These are phyloP conservation scores for Colletotrichum magnum DNA, from an alignment of 2,329 filamentous ascomycete species.

Conservation along the genomic window DNA sequence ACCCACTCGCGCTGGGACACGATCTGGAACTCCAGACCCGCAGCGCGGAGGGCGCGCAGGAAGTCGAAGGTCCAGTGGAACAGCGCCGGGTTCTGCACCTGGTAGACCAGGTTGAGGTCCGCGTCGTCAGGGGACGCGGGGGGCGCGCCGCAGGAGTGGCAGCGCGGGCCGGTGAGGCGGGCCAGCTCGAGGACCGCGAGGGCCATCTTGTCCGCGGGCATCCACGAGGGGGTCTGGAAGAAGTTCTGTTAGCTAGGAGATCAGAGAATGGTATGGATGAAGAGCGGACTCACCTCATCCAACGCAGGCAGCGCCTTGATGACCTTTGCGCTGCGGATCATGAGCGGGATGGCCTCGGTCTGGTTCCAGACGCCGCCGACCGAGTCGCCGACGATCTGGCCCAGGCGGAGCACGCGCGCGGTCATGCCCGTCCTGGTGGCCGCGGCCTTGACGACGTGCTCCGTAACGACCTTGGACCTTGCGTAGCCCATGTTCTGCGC, in stretches of 20 bases:
- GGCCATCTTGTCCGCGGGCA: constrained; percentile 56
- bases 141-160: constrained; percentile 49
- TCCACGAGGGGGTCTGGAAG: constrained; percentile 50
- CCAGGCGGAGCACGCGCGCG: constrained; percentile 55
- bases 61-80: constrained; percentile 68
- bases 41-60: constrained; percentile 62
- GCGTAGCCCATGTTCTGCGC: constrained; percentile 67
- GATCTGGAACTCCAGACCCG: constrained; percentile 60
- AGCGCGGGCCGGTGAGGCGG: constrained; percentile 43
- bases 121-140: constrained; percentile 27
- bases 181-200: constrained; percentile 51
- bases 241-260: background rate
- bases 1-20: constrained; percentile 63
- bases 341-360: constrained; percentile 64
- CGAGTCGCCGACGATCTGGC: constrained; percentile 64
- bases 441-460: constrained; percentile 57
- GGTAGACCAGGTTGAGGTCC: constrained; percentile 56
- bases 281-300: constrained; percentile 47
- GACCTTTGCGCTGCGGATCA: constrained; percentile 61
- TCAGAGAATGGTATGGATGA: too few species aligned
- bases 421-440: constrained; percentile 48
- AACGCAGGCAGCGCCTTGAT: constrained; percentile 61
- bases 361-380: constrained; percentile 62
- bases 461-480: constrained; percentile 63
- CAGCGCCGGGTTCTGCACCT: constrained; percentile 64